These are phyloP conservation scores for Ganoderma lucidum DNA, from an alignment of 1,284 basidiomycete species.

Conservation along the genomic window DNA sequence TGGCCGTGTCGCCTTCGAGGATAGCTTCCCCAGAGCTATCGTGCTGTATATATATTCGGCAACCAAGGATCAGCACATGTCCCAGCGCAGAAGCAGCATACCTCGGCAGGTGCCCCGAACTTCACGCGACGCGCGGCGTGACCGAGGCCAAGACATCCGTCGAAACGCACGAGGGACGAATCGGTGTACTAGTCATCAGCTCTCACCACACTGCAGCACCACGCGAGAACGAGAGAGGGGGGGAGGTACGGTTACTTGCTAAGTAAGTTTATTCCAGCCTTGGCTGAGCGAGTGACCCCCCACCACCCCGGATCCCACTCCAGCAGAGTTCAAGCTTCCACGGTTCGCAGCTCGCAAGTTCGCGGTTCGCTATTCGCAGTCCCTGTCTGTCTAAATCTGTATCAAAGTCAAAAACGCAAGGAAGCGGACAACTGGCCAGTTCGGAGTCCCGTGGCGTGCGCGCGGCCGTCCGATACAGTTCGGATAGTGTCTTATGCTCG, in stretches of 20 bases:
- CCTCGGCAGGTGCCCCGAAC: not conserved
- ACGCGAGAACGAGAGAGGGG: not conserved
- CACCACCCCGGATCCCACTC: not conserved
- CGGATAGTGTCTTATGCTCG: not conserved
- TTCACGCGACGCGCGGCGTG: not conserved
- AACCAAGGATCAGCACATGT: not conserved
- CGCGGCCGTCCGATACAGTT: slow-evolving; percentile 5
- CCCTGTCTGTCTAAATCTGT: not conserved
- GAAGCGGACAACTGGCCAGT: not conserved
- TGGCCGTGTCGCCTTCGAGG: not conserved
- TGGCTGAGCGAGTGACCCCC: not conserved
- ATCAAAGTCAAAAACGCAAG: not conserved
- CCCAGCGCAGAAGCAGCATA: not conserved
- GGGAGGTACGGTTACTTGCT: not conserved
- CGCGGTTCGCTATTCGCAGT: not conserved
- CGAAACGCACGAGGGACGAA: not conserved
- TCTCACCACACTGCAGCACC: not conserved
- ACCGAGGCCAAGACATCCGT: not conserved
- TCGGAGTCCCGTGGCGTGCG: slow-evolving; percentile 1
- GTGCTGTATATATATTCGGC: not conserved
- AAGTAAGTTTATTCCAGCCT: slow-evolving; percentile 4
- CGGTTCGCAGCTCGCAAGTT: not conserved
- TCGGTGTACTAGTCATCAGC: not conserved
- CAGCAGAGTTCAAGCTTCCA: not conserved
- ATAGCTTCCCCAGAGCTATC: not conserved